Conservation (phyloP, 257 asterid species). For the Plantago major region DNA sequence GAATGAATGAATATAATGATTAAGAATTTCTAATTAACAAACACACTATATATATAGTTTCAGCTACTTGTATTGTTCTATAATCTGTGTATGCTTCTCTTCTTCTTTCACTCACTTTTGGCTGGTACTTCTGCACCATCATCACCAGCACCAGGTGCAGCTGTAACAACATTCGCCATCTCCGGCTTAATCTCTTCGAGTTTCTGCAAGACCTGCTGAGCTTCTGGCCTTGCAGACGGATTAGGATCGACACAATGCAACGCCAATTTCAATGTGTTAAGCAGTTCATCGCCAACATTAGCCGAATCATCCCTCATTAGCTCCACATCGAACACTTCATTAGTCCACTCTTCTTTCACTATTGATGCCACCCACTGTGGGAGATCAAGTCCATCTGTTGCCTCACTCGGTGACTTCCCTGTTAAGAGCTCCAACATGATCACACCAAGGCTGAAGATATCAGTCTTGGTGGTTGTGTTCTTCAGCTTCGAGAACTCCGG, state of each 20-base stretch:
- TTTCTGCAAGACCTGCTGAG: conserved; percentile 56
- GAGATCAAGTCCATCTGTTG: conserved; percentile 72
- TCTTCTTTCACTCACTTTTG: conserved; percentile 26
- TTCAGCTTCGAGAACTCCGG: conserved; percentile 78
- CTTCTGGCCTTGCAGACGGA: conserved; percentile 79
- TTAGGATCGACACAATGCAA: conserved; percentile 89
- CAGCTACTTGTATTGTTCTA: neutral
- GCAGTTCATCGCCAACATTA: conserved; percentile 61
- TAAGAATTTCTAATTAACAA: neutral
- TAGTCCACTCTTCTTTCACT: conserved; percentile 92
- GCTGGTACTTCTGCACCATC: conserved; percentile 23
- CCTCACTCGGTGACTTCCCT: conserved; percentile 87
- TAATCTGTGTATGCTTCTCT: neutral
- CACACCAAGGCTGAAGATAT: conserved; percentile 81
- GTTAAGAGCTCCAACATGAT: conserved; percentile 82
- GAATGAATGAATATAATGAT: conserved; percentile 28
- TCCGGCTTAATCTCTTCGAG: conserved; percentile 73
- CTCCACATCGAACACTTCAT: conserved; percentile 84
- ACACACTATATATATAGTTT: neutral
- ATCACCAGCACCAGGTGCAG: conserved; percentile 26
- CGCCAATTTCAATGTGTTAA: conserved; percentile 69
- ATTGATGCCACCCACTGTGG: conserved; percentile 92
- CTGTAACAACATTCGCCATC: conserved; percentile 14
- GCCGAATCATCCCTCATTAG: conserved; percentile 69
- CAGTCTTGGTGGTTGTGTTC: conserved; percentile 61